Conservation (phyloP, 805 yeast species). For the Wickerhamomyces bovis region DNA sequence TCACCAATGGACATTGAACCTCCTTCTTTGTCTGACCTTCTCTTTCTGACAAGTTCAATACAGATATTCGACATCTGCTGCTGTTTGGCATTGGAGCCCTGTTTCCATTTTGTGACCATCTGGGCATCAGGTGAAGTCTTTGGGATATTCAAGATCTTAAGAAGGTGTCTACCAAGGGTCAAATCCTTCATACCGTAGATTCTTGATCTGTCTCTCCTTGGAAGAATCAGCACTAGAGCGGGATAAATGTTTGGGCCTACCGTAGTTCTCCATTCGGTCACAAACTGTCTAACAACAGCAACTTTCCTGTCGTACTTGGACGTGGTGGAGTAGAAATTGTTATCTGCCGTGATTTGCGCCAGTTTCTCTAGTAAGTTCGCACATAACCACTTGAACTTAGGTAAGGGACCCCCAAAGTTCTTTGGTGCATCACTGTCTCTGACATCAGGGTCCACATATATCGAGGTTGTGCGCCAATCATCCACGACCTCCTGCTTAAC, state of each 20-base stretch:
- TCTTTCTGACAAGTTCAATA: conserved; percentile 41
- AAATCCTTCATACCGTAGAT: conserved; percentile 60
- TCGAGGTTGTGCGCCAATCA: conserved; percentile 1
- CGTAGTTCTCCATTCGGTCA: conserved; percentile 42
- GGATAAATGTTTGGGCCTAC: conserved; percentile 67
- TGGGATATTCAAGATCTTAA: conserved; percentile 51
- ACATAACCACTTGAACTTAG: conserved; percentile 33
- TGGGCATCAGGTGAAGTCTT: conserved; percentile 56
- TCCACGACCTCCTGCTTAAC: conserved; percentile 1
- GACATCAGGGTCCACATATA: conserved; percentile 1
- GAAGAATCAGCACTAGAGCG: conserved; percentile 53
- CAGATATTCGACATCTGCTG: conserved; percentile 43
- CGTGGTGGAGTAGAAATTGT: conserved; percentile 5
- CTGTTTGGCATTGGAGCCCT: conserved; percentile 29
- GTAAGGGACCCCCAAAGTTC: conserved; percentile 27
- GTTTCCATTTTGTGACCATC: conserved; percentile 42
- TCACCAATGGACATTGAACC: conserved; percentile 39
- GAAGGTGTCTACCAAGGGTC: conserved; percentile 45
- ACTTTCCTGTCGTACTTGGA: conserved; percentile 14
- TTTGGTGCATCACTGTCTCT: conserved; percentile 6
- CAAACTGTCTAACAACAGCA: conserved; percentile 33
- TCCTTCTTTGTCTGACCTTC: conserved; percentile 36
- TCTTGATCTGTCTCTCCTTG: conserved; percentile 54
- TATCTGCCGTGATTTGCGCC: conserved; percentile 17
- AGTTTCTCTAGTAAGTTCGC: conserved; percentile 26